Conservation (phyloP, 805 yeast genomes). For the Yarrowia sp. region DNA sequence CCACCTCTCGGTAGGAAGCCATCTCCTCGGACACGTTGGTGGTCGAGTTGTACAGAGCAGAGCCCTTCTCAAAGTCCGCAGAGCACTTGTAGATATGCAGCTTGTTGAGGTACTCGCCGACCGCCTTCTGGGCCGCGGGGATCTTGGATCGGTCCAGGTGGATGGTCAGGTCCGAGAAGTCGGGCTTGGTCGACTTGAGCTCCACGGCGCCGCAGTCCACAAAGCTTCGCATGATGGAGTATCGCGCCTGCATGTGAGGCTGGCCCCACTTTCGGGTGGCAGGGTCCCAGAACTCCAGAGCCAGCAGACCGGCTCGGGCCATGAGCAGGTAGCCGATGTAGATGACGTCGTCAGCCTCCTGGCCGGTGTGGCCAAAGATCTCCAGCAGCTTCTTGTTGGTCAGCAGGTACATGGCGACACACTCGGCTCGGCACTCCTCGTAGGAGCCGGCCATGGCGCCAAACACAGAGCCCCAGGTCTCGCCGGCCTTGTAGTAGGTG, state of each 20-base stretch:
- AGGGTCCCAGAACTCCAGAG: slow-evolving; percentile 87
- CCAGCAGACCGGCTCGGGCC: slow-evolving; percentile 85
- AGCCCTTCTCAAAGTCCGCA: slow-evolving; percentile 67
- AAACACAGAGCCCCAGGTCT: slow-evolving; percentile 88
- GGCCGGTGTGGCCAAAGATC: slow-evolving; percentile 65
- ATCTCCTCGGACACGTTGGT: slow-evolving; percentile 60
- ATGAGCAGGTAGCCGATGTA: slow-evolving; percentile 70
- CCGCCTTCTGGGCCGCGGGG: slow-evolving; percentile 68
- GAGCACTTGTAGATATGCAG: slow-evolving; percentile 78
- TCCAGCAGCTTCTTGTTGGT: slow-evolving; percentile 64
- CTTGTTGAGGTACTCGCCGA: slow-evolving; percentile 65
- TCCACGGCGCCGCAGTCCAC: slow-evolving; percentile 59
- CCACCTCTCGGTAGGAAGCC: slow-evolving; percentile 63
- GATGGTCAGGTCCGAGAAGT: slow-evolving; percentile 59
- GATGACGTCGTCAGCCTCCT: slow-evolving; percentile 59
- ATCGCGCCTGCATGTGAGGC: slow-evolving; percentile 92
- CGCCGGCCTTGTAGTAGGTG: slow-evolving; percentile 73
- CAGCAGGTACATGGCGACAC: slow-evolving; percentile 78
- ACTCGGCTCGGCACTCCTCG: slow-evolving; percentile 92
- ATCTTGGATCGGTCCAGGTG: slow-evolving; percentile 61
- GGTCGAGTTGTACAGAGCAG: slow-evolving; percentile 59
- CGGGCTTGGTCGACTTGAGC: slow-evolving; percentile 49
- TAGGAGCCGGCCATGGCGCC: slow-evolving; percentile 81
- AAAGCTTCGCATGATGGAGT: slow-evolving; percentile 74
- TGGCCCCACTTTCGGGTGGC: slow-evolving; percentile 83